Base-by-base conservation (phyloP, 306 rosid genomes). In the Vachellia collinsii region DNA sequence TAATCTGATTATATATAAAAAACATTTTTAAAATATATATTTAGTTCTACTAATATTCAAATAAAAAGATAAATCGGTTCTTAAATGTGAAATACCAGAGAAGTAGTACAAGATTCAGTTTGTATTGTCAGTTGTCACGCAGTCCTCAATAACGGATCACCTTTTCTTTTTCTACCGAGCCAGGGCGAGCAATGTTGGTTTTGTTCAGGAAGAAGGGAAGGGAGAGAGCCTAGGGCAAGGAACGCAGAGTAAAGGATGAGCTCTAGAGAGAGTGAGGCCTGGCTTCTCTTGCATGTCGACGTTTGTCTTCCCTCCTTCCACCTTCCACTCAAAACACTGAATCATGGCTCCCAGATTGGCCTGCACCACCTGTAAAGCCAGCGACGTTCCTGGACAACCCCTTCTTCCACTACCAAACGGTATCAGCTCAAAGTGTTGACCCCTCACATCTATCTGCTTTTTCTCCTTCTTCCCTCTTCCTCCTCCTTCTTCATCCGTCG, bases 321-420 rank as follows among this genome's bases (percentile, higher is more conserved):
- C 84, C 76, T 87, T 86, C 93, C 94, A 93, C 22, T 87, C 92
- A 87, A 93, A 93, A 77, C 94, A 93, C 39, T 93, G 98, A 87
- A 93, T 69, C 94, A 93, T 87, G 23, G 84, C 90, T 29, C 83
- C 97, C 17, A 93, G 84, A 8, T 80, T 86, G 3, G 90, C 34
- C 17, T 87, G 94, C 70, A 90, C 92, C 66, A 93, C 81, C 11
- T 85, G 89, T 75, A 93, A 48, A n/a, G 94, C 98, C n/a, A 93
- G 83, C 19, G 98, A 78, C 6, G 90, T 86, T 75, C 94, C 97
- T 48, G 98, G 98, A 20, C 97, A 93, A 11, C 88, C 88, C 85
- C 97, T 91, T 89, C 97, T 91, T 47, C 97, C 97, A 69, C 92
- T 89, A 23, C 98, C 98, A 86, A 93, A 93, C 70, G 97, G 97